Percentiles rank a stretch among this genome's conserved stretches.
Conservation (phyloP, 768 basidiomycete genomes). For the Boletales sp. region DNA sequence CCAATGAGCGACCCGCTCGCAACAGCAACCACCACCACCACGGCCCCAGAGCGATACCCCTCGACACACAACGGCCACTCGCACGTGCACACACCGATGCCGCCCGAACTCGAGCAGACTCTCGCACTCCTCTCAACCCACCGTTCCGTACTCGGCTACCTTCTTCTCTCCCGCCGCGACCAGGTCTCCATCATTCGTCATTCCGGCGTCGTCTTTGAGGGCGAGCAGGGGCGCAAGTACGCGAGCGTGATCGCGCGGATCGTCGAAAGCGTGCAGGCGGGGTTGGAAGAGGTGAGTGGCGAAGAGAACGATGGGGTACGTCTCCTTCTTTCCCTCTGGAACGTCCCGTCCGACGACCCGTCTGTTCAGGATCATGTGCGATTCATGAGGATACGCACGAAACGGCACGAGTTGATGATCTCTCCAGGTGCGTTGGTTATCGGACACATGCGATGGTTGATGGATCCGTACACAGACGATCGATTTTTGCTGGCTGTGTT, state of each 20-base stretch:
- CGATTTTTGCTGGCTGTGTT: conserved; percentile 78
- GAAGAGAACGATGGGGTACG: conserved; percentile 55
- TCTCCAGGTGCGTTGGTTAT: conserved; percentile 66
- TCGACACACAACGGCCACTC: conserved; percentile 11
- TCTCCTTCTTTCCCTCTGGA: conserved; percentile 19
- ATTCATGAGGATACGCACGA: conserved; percentile 89
- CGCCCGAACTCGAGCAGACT: conserved; percentile 82
- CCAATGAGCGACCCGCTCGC: too few relatives aligned
- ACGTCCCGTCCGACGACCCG: background rate
- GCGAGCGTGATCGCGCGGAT: conserved; percentile 72
- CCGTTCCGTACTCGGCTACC: conserved; percentile 82
- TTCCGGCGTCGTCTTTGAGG: conserved; percentile 82
- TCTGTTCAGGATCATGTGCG: conserved; percentile 70
- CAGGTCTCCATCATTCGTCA: conserved; percentile 79
- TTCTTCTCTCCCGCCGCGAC: conserved; percentile 71
- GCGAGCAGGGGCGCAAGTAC: conserved; percentile 76
- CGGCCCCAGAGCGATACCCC: conserved; percentile 5
- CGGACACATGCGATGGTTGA: background rate
- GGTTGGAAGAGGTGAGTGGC: conserved; percentile 72
- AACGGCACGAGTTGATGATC: conserved; percentile 90
- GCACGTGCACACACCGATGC: conserved; percentile 34
- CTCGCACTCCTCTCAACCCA: conserved; percentile 74
- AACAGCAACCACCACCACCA: background rate
- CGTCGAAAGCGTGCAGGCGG: conserved; percentile 71
- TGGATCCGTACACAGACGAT: conserved; percentile 48